These are phyloP conservation scores for Medicago truncatula DNA, from an alignment of 306 rosid species.

Conservation along the genomic window DNA sequence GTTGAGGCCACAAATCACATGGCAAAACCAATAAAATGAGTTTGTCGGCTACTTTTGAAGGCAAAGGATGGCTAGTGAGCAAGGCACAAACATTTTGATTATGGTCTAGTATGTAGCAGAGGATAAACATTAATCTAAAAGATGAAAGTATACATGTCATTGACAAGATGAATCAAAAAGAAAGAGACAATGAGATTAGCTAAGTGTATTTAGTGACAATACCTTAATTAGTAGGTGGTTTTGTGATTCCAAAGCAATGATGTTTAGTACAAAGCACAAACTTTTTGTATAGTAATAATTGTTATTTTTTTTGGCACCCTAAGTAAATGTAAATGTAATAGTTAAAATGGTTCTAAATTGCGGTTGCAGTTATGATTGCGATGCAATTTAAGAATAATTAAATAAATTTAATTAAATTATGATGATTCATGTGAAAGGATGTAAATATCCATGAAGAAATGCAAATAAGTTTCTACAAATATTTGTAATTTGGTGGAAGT, in stretches of 20 bases:
- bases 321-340: constrained; percentile 46
- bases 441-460: no score
- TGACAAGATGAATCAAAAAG: constrained; percentile 66
- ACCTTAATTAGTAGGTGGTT: constrained; percentile 35
- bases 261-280: constrained; percentile 55
- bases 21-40: constrained; percentile 73
- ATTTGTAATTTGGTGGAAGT: no score
- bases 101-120: constrained; percentile 74
- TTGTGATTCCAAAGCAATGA: constrained; percentile 63
- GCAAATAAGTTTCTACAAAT: no score
- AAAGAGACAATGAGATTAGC: constrained; percentile 34
- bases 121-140: constrained; percentile 73
- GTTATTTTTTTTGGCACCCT: constrained; percentile 37
- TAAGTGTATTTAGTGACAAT: constrained; percentile 44
- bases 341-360: neutral
- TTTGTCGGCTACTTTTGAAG: constrained; percentile 89
- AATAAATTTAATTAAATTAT: no score
- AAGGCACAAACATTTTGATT: constrained; percentile 70
- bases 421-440: no score
- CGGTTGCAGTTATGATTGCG: neutral
- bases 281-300: constrained; percentile 47
- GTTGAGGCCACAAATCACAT: constrained; percentile 88
- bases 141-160: constrained; percentile 52
- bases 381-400: no score
- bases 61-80: constrained; percentile 50